Evolutionary conservation across 352 stramenopile species (phyloP), one percentile per base, ranked within the genome.

Genomic region (Phytophthora hybrid): DNA sequence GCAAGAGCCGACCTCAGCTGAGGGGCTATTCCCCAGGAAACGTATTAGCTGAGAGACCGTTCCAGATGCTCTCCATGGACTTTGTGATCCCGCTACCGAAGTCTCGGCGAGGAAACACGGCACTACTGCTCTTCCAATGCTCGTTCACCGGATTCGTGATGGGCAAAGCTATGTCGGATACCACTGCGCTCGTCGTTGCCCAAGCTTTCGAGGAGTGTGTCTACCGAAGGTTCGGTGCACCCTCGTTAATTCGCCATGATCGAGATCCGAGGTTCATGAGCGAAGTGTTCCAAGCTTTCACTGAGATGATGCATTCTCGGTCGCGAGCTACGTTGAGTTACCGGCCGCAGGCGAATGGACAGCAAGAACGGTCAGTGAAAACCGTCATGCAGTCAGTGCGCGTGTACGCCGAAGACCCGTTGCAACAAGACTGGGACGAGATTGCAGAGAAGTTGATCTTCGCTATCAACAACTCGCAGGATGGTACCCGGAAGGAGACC

Each of bases 51-150:
- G 31, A 55, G 3, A 11, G 23, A 3, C 46, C 59, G 21, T 71
- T n/a, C n/a, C n/a, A n/a, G n/a, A n/a, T n/a, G n/a, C n/a, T n/a
- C 32, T 59, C 54, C 18, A 63, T 63, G 65, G 58, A 66, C 53
- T 72, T 64, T 16, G 29, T 62, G 29, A 72, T 54, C 1, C 49
- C 53, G 19, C 9, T 66, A 34, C 56, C 56, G 18, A 47, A 31
- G 44, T 47, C 37, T 29, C 49, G 19, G 2, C 8, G 34, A 11
- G 49, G 57, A 23, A 66, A 59, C 26, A 62, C 59, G n/a, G 63
- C 58, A 14, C 23, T 64, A 13, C 26, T 64, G 11, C 44, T 58
- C 8, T 59, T 77, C 21, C 58, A 64, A 21, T 51, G 31, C 29
- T 26, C 31, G 3, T 63, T 73, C 51, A 57, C 49, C 18, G 51